Percentiles rank a stretch among this genome's conserved stretches.
These are phyloP conservation scores for Nannizzia gypsea DNA, from an alignment of 2,329 filamentous ascomycete species.

Conservation along the genomic window DNA sequence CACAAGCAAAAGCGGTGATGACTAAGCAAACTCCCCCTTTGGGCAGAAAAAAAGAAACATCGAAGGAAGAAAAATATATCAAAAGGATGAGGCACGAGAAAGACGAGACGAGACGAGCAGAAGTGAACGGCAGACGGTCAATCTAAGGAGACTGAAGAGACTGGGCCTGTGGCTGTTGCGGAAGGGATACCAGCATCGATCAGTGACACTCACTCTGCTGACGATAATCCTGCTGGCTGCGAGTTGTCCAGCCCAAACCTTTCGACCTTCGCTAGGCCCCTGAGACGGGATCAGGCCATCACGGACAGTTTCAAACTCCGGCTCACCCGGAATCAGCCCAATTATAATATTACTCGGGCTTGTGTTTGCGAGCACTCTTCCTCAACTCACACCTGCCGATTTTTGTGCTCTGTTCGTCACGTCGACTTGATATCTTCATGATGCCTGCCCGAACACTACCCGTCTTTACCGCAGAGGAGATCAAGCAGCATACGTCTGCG, in stretches of 20 bases:
- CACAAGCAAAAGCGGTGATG: background rate
- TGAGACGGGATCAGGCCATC: constrained; percentile 5
- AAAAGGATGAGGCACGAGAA: background rate
- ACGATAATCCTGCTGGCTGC: background rate
- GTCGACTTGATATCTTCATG: constrained; percentile 5
- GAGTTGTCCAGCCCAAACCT: background rate
- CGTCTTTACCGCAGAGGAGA: constrained; percentile 67
- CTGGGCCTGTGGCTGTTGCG: background rate
- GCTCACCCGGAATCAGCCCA: constrained; percentile 6
- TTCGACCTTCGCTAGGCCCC: background rate
- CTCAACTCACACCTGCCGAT: background rate
- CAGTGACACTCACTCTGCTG: background rate
- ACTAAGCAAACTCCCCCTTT: background rate
- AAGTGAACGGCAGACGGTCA: background rate
- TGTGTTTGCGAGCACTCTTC: background rate
- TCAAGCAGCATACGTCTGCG: constrained; percentile 64
- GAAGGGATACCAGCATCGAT: background rate
- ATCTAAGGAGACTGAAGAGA: background rate
- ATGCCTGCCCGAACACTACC: constrained; percentile 79
- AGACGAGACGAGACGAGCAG: background rate
- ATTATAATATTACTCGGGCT: background rate
- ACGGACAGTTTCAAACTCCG: background rate
- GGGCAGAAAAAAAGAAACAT: background rate
- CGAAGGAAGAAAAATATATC: background rate
- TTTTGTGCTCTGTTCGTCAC: background rate